Evolutionary conservation across 495 filamentous ascomycete genomes (phyloP).

Genomic region (Neurospora sp.): DNA sequence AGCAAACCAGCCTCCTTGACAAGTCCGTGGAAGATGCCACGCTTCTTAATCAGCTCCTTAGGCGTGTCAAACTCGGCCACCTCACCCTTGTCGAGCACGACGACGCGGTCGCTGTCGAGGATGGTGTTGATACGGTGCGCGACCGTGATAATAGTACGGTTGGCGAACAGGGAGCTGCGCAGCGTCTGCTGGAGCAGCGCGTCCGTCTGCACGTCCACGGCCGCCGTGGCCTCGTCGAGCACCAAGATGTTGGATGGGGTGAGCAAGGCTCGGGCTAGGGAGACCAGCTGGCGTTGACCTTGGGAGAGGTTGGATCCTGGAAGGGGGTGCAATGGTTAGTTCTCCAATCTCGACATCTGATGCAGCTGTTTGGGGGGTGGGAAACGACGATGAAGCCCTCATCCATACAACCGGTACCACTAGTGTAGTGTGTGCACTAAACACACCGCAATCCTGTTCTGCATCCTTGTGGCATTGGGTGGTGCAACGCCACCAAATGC

Average conservation of each 20-base stretch:
- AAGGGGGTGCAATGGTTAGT: slow-evolving; percentile 2
- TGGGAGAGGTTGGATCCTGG: slow-evolving; percentile 69
- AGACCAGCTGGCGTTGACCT: slow-evolving; percentile 86
- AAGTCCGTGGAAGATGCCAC: slow-evolving; percentile 35
- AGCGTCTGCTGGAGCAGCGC: slow-evolving; percentile 65
- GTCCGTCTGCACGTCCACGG: slow-evolving; percentile 92
- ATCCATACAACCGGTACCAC: not conserved
- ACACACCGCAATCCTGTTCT: not conserved
- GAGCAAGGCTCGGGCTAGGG: slow-evolving; percentile 83
- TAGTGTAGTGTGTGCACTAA: not conserved
- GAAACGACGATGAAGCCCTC: not conserved
- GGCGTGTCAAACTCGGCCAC: slow-evolving; percentile 41
- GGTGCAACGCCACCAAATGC: not conserved
- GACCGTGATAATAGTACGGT: slow-evolving; percentile 95
- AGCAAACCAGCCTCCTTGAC: slow-evolving; percentile 39
- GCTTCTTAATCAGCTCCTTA: slow-evolving; percentile 30
- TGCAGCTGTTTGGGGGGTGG: not conserved
- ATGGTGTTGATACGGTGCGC: slow-evolving; percentile 97
- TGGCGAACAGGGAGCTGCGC: slow-evolving; percentile 57
- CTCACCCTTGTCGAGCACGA: slow-evolving; percentile 63
- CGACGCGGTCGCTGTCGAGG: slow-evolving; percentile 81
- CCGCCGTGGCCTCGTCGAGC: slow-evolving; percentile 93
- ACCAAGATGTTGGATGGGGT: slow-evolving; percentile 96
- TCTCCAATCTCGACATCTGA: not conserved
- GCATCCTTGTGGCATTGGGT: not conserved